Percentiles rank a stretch among this genome's conserved stretches.
These are phyloP conservation scores for Metarhizium album DNA, from an alignment of 2,329 filamentous ascomycete genomes.

Conservation along the genomic window DNA sequence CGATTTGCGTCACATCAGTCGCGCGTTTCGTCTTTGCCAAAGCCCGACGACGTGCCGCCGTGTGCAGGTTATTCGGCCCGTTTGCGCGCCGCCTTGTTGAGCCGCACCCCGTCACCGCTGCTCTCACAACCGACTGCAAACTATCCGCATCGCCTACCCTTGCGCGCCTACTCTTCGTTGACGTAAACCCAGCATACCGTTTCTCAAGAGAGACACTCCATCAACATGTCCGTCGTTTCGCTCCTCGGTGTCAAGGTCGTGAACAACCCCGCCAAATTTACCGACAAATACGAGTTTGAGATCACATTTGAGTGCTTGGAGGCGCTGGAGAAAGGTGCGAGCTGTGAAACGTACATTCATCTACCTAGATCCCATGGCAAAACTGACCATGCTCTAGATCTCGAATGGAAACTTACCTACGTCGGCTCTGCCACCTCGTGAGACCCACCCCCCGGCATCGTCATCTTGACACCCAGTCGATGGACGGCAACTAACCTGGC, in stretches of 20 bases:
- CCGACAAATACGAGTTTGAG: slow-evolving; percentile 89
- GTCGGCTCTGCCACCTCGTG: slow-evolving; percentile 96
- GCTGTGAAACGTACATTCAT: background rate
- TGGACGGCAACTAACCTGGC: slow-evolving; percentile 4
- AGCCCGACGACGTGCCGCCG: background rate
- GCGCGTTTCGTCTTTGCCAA: background rate
- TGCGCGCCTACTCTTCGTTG: background rate
- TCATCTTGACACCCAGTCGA: background rate
- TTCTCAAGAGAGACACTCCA: slow-evolving; percentile 5
- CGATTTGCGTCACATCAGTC: background rate
- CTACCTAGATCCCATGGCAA: background rate
- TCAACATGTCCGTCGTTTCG: slow-evolving; percentile 83
- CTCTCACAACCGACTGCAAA: slow-evolving; percentile 4
- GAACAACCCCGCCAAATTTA: slow-evolving; percentile 95
- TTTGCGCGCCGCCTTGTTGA: slow-evolving; percentile 1
- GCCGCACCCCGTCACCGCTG: slow-evolving; percentile 2
- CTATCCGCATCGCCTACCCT: slow-evolving; percentile 1
- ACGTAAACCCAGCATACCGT: background rate
- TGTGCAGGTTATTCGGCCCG: slow-evolving; percentile 4
- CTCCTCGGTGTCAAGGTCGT: slow-evolving; percentile 89
- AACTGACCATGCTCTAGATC: slow-evolving; percentile 44
- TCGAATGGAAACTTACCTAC: slow-evolving; percentile 99
- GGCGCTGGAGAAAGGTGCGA: slow-evolving; percentile 76
- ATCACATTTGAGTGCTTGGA: slow-evolving; percentile 98
- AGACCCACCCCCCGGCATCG: slow-evolving; percentile 27